Evolutionary conservation across 257 asterid genomes (phyloP).

Genomic region (Echites panduratus): DNA sequence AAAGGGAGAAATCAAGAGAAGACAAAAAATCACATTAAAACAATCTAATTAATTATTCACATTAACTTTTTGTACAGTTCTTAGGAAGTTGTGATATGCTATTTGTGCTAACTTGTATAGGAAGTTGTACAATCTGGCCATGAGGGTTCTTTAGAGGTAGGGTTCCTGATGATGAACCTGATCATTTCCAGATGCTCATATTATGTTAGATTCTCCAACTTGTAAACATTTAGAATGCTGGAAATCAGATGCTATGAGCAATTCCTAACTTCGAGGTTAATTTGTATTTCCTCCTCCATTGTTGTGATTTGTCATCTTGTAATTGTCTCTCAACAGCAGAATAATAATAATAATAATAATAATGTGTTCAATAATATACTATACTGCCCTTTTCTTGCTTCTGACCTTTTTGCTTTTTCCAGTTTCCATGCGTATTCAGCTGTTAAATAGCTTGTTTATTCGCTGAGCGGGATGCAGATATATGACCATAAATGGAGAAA

Average conservation of each 20-base stretch:
- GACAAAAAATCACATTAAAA: not conserved
- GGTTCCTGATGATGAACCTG: not conserved
- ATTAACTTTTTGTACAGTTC: not conserved
- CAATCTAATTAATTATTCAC: not conserved
- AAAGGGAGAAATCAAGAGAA: not conserved
- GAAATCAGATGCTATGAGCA: not conserved
- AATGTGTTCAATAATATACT: too few relatives aligned
- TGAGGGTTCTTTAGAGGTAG: not conserved
- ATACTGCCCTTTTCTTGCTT: too few relatives aligned
- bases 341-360: too few relatives aligned
- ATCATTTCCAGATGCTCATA: not conserved
- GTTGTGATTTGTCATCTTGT: not conserved
- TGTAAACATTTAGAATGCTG: not conserved
- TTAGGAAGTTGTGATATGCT: not conserved
- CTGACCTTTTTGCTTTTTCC: too few relatives aligned
- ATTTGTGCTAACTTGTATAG: not conserved
- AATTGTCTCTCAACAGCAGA: too few relatives aligned
- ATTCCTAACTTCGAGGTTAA: not conserved
- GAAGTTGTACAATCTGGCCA: not conserved
- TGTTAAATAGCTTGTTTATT: too few relatives aligned
- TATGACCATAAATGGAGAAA: too few relatives aligned
- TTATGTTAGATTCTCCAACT: not conserved
- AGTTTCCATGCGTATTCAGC: too few relatives aligned
- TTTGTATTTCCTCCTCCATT: not conserved
- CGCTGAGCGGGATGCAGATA: too few relatives aligned